These are phyloP conservation scores for Nakazawaea sp. DNA, from an alignment of 805 yeast species.

Conservation along the genomic window DNA sequence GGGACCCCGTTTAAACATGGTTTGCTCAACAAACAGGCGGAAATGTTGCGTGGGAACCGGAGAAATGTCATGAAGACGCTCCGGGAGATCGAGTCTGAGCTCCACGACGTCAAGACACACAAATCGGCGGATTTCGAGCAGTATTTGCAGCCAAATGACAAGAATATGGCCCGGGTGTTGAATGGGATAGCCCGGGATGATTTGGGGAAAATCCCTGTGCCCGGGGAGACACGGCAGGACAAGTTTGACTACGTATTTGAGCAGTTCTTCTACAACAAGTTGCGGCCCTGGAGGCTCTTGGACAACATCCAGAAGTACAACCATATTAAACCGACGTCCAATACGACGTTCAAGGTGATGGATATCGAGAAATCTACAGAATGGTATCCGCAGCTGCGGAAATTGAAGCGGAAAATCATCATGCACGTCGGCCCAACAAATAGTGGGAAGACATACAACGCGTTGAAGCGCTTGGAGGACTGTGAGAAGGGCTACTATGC, in stretches of 20 bases:
- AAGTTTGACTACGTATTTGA: constrained; percentile 19
- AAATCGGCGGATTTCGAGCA: constrained; percentile 3
- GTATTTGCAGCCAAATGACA: constrained; percentile 18
- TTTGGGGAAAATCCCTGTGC: neutral
- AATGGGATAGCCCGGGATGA: constrained; percentile 9
- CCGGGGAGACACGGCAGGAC: constrained; percentile 5
- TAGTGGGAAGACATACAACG: constrained; percentile 88
- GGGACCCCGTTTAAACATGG: neutral
- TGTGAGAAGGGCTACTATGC: constrained; percentile 83
- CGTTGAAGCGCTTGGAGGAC: constrained; percentile 58
- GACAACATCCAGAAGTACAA: constrained; percentile 25
- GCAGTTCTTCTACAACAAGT: constrained; percentile 19
- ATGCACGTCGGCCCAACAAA: constrained; percentile 98
- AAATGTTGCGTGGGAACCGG: neutral
- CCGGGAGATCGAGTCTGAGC: neutral
- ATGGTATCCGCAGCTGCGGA: constrained; percentile 84
- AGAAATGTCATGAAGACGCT: neutral
- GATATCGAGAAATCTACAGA: constrained; percentile 57
- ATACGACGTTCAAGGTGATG: constrained; percentile 26
- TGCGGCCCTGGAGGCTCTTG: constrained; percentile 23
- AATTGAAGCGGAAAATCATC: constrained; percentile 68
- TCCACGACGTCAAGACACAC: neutral
- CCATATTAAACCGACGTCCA: constrained; percentile 14
- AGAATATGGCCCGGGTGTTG: constrained; percentile 22
- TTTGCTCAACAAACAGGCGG: neutral